Percentiles rank a stretch among this genome's conserved stretches.
Evolutionary conservation across 768 basidiomycete species (phyloP).

Genomic region (Boletus sp.): DNA sequence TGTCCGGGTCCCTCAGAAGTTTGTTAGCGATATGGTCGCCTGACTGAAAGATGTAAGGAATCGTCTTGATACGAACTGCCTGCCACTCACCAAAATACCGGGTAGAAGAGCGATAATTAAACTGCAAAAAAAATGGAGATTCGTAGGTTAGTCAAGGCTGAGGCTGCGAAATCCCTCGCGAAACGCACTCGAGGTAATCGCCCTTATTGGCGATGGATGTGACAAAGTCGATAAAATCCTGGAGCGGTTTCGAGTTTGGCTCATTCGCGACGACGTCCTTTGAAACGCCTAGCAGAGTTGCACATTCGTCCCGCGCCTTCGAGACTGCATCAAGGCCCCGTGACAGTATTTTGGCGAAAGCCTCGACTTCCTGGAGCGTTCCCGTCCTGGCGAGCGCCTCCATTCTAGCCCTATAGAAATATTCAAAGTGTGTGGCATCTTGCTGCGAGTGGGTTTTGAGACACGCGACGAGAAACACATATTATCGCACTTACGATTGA

Average conservation of each 20-base stretch:
- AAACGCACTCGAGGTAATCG: slow-evolving; percentile 8
- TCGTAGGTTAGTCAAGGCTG: background rate
- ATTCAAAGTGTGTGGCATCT: slow-evolving; percentile 4
- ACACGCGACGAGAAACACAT: background rate
- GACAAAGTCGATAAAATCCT: background rate
- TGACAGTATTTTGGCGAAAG: background rate
- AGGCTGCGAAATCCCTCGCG: background rate
- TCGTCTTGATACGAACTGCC: background rate
- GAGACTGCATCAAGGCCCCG: background rate
- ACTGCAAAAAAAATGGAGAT: background rate
- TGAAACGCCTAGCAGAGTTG: background rate
- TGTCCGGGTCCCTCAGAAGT: background rate
- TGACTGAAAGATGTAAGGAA: background rate
- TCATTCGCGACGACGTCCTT: background rate
- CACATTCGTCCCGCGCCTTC: background rate
- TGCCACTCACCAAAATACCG: slow-evolving; percentile 1
- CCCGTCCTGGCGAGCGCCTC: background rate
- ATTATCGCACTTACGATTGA: slow-evolving; percentile 1
- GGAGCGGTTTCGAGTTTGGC: background rate
- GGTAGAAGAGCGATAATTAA: slow-evolving; percentile 2
- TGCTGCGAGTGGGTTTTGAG: background rate
- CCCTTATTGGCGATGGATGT: background rate
- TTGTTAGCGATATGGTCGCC: background rate
- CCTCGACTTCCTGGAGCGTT: background rate
- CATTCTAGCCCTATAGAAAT: background rate